Evolutionary conservation across 2,329 filamentous ascomycete genomes (phyloP), one percentile per base, ranked within the genome.

Genomic region (Parastagonospora nodorum): DNA sequence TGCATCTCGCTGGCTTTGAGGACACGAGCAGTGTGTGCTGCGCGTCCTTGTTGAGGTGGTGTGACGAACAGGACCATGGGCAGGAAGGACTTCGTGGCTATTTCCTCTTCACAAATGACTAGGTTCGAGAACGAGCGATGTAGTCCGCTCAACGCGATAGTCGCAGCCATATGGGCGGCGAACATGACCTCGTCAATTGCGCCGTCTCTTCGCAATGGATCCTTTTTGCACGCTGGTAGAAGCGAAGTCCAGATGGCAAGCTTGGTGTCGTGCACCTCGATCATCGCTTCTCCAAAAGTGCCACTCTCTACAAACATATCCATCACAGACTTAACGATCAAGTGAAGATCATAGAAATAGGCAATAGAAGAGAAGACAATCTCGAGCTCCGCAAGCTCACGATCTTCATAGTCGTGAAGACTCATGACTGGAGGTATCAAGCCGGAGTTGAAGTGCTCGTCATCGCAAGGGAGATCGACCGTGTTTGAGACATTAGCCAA

Each of bases 121-220:
- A 75, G 27, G 46, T 72, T 63, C 48, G 78, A 67, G 51, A 74
- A 62, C 49, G 73, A 60, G 53, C 75, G 51, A 58, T 89, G 71
- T 29, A 68, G 55, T 5, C 66, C 62, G 44, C 69, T 66, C 11
- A 63, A 48, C 9, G 64, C 50, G 32, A 69, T 64, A 46, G 83
- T 78, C 45, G 82, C 77, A 64, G 93, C 88, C 84, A 94, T 90
- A 56, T 90, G 87, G 1, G 90, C 92, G 69, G 94, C 88, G 73
- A 96, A 96, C 78, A 96, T 87, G 82, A 96, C 88, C 74, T 96
- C 90, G 68, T 97, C 92, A 2, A 92, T 51, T 8, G 83, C 80
- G 8, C 89, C 88, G 60, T 88, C 82, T 48, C 82, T 82, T 48
- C 84, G 82, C 50, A 94, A 74, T 12, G 89, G 80, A 54, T 90